Evolutionary conservation across 2,329 filamentous ascomycete genomes (phyloP).

Genomic region (Pseudopyrenochaeta lycopersici): DNA sequence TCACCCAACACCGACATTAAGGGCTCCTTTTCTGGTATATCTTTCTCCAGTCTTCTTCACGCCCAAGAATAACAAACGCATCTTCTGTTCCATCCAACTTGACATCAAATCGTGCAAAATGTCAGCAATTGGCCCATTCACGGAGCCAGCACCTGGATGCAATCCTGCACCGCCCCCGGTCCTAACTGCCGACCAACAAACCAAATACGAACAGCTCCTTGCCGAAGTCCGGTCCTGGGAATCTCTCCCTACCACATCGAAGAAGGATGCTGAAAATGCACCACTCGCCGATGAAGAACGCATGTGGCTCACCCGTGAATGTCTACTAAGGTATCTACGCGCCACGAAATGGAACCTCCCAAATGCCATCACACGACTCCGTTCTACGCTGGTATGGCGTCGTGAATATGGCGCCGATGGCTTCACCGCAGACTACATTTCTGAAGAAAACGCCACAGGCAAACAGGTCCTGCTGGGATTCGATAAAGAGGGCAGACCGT

Average conservation of each 20-base stretch:
- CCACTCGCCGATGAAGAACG: constrained; percentile 81
- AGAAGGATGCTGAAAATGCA: constrained; percentile 64
- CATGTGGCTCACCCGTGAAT: constrained; percentile 92
- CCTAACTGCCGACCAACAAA: constrained; percentile 78
- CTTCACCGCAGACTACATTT: constrained; percentile 86
- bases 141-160: constrained; percentile 57
- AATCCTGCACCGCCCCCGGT: constrained; percentile 65
- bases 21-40: neutral
- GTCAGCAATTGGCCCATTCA: constrained; percentile 44
- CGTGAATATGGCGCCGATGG: constrained; percentile 83
- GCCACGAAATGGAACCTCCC: constrained; percentile 86
- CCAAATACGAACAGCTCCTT: constrained; percentile 83
- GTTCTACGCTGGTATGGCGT: constrained; percentile 84
- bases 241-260: constrained; percentile 70
- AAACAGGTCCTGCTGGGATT: constrained; percentile 92
- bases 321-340: constrained; percentile 88
- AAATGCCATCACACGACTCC: constrained; percentile 80
- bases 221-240: constrained; percentile 75
- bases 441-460: constrained; percentile 92
- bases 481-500: constrained; percentile 85
- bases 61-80: neutral
- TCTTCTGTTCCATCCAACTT: neutral
- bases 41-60: neutral
- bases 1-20: constrained; percentile 1
- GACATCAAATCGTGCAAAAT: constrained; percentile 13